These are phyloP conservation scores for Lactarius trivialis DNA, from an alignment of 768 basidiomycete species.

Conservation along the genomic window DNA sequence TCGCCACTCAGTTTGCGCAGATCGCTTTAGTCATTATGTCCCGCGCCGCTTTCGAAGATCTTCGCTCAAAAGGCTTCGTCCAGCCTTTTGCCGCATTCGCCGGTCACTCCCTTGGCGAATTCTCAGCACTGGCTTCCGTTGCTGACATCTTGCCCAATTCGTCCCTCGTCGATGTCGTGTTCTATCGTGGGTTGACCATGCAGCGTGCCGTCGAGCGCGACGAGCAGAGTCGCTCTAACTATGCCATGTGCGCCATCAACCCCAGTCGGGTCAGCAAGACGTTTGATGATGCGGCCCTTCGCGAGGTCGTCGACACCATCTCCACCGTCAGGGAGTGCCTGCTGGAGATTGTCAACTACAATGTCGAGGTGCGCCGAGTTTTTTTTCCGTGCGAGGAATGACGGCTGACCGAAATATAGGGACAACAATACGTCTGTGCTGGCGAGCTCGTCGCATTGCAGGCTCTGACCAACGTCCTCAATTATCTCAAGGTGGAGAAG, in stretches of 20 bases:
- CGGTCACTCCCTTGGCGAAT: slow-evolving; percentile 97
- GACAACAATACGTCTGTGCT: slow-evolving; percentile 99
- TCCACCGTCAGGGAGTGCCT: slow-evolving; percentile 67
- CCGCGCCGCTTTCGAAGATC: slow-evolving; percentile 97
- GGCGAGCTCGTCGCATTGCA: slow-evolving; percentile 92
- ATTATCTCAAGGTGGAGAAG: slow-evolving; percentile 95
- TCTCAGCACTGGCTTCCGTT: slow-evolving; percentile 95
- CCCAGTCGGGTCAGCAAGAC: slow-evolving; percentile 90
- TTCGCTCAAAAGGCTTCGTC: slow-evolving; percentile 93
- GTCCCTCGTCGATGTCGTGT: slow-evolving; percentile 93
- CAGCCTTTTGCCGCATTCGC: slow-evolving; percentile 92
- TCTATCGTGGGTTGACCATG: slow-evolving; percentile 99
- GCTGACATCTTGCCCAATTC: slow-evolving; percentile 95
- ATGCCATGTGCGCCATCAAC: slow-evolving; percentile 99
- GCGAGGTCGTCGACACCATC: slow-evolving; percentile 94
- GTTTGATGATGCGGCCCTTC: slow-evolving; percentile 92
- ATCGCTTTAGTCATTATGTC: slow-evolving; percentile 98
- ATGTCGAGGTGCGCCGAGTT: slow-evolving; percentile 61
- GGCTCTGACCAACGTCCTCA: slow-evolving; percentile 91
- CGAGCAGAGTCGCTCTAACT: slow-evolving; percentile 85
- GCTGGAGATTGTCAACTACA: slow-evolving; percentile 97
- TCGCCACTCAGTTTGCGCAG: slow-evolving; percentile 97
- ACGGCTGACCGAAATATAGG: slow-evolving; percentile 40
- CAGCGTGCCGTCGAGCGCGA: slow-evolving; percentile 98
- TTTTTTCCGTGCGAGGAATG: background rate